phyloP scores from a whole-genome alignment of 2,329 filamentous ascomycete genomes.

The Botrytis galanthina region DNA sequence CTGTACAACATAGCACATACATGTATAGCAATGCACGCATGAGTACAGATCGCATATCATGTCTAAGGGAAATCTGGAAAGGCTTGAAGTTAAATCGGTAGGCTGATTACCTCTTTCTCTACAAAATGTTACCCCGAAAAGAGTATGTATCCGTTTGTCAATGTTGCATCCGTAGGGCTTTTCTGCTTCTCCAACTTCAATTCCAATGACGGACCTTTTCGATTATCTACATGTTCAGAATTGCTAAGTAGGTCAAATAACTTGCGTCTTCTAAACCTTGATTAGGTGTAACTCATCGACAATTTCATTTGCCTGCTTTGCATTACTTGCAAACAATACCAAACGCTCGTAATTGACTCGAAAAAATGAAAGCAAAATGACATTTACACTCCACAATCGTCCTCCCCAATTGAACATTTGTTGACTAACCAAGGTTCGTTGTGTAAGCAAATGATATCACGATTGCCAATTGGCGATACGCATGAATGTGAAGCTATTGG shows the following conservation, averaged over 20 bases:
- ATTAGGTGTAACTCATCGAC: not conserved
- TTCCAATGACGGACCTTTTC: not conserved
- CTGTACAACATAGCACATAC: slow-evolving; percentile 8
- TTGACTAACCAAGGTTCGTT: not conserved
- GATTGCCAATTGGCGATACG: not conserved
- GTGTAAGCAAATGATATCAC: not conserved
- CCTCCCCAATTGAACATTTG: not conserved
- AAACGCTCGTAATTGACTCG: not conserved
- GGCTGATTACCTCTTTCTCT: not conserved
- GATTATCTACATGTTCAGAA: not conserved
- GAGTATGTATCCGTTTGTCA: slow-evolving; percentile 21
- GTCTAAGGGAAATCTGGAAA: slow-evolving; percentile 3
- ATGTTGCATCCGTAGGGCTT: slow-evolving; percentile 20
- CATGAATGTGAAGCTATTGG: not conserved
- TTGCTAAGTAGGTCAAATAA: not conserved
- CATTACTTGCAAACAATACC: not conserved
- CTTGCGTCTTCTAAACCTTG: not conserved
- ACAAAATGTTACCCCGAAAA: not conserved
- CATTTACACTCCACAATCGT: not conserved
- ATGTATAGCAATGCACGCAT: slow-evolving; percentile 10
- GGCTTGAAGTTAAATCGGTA: not conserved
- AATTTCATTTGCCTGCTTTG: not conserved
- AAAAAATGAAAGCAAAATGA: not conserved
- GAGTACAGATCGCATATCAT: slow-evolving; percentile 14
- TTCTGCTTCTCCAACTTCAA: not conserved